Conservation (phyloP, 2,329 filamentous ascomycete genomes). For the Fusarium keratoplasticum region DNA sequence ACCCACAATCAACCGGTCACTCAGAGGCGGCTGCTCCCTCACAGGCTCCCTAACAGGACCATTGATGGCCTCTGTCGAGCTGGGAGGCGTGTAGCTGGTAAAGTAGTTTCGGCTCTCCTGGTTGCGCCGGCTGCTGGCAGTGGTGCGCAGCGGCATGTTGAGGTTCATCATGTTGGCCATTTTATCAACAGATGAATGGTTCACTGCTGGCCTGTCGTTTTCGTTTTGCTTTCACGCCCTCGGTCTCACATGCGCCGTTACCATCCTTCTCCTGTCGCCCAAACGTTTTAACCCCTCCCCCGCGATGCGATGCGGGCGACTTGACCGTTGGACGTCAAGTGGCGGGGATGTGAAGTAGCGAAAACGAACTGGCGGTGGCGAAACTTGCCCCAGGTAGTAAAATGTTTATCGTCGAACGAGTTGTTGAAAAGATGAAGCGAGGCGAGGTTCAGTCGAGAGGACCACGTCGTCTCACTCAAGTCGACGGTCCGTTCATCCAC, state of each 20-base stretch:
- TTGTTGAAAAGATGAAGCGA: conserved; percentile 1
- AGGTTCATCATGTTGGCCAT: conserved; percentile 56
- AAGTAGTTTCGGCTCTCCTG: conserved; percentile 68
- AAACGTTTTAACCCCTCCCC: conserved; percentile 41
- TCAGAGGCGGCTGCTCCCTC: conserved; percentile 62
- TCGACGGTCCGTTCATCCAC: conserved; percentile 15
- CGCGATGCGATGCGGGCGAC: conserved; percentile 22
- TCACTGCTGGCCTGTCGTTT: neutral
- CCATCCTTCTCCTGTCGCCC: conserved; percentile 25
- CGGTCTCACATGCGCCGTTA: conserved; percentile 23
- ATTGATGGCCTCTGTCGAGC: conserved; percentile 72
- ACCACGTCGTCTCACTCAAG: conserved; percentile 29
- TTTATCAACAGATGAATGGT: neutral
- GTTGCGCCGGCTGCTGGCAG: conserved; percentile 61
- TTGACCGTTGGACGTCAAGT: conserved; percentile 15
- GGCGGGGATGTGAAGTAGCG: neutral
- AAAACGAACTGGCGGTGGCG: neutral
- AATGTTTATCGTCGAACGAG: neutral
- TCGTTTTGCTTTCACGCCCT: conserved; percentile 4
- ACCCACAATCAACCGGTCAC: conserved; percentile 78
- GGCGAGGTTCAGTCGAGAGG: neutral
- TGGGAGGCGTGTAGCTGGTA: conserved; percentile 65
- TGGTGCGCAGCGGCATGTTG: conserved; percentile 63
- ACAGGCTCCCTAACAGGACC: conserved; percentile 68
- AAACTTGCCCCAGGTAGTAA: neutral